Percentiles rank a stretch among this genome's conserved stretches.
Evolutionary conservation across 1,284 basidiomycete species (phyloP).

Genomic region (Boletus smithii): DNA sequence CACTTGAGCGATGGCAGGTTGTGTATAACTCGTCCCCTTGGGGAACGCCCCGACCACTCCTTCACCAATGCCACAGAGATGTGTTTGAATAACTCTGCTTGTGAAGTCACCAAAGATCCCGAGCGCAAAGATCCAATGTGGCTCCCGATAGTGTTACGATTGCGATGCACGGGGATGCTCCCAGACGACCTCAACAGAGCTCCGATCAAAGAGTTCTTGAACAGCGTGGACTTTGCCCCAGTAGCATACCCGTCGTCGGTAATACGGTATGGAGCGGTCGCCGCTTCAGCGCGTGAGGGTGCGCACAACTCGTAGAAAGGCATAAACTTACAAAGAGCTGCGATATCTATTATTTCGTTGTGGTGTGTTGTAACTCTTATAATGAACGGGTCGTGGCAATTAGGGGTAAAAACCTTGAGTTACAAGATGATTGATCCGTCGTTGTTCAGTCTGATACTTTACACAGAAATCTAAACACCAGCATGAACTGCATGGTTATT

Average conservation of each 20-base stretch:
- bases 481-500: constrained; percentile 41
- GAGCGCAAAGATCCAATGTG: too few relatives aligned
- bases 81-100: too few relatives aligned
- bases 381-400: neutral
- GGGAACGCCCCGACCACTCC: too few relatives aligned
- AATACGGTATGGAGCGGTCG: constrained; percentile 37
- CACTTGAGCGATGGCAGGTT: too few relatives aligned
- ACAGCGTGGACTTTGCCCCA: neutral
- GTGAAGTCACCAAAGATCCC: too few relatives aligned
- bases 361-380: constrained; percentile 59
- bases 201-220: constrained; percentile 32
- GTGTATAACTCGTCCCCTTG: too few relatives aligned
- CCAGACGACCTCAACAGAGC: constrained; percentile 48
- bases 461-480: too few relatives aligned
- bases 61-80: too few relatives aligned
- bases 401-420: constrained; percentile 9
- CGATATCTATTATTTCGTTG: constrained; percentile 69
- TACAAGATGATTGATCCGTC: too few relatives aligned
- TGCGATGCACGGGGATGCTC: constrained; percentile 73
- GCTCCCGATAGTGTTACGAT: constrained; percentile 31
- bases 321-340: constrained; percentile 39
- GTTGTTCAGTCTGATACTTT: too few relatives aligned
- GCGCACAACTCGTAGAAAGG: neutral
- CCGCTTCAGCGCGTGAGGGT: constrained; percentile 33
- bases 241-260: neutral